A percentile compares a stretch with the other conserved stretches of the same genome.
phyloP scores from a whole-genome alignment of 2,329 filamentous ascomycete genomes.

The Pseudogymnoascus sp. region DNA sequence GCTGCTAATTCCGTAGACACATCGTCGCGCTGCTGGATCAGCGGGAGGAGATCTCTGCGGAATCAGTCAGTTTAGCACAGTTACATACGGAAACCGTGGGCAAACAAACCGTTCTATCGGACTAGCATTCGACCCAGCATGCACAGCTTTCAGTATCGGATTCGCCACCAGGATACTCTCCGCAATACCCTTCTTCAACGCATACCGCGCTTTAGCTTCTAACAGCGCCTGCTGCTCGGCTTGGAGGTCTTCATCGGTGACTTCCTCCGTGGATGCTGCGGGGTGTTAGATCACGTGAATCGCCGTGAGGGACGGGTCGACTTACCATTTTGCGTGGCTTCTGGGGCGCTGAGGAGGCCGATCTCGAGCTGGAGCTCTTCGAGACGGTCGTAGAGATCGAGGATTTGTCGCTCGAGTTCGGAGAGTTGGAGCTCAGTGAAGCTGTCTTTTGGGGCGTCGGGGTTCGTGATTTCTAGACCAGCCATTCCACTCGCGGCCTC shows the following conservation, averaged over 20 bases:
- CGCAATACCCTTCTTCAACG: slow-evolving; percentile 60
- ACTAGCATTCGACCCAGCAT: slow-evolving; percentile 55
- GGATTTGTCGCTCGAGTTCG: slow-evolving; percentile 54
- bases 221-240: slow-evolving; percentile 55
- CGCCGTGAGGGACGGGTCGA: not conserved
- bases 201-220: slow-evolving; percentile 61
- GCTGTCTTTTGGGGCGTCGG: not conserved
- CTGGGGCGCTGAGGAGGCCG: slow-evolving; percentile 49
- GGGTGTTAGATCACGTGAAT: slow-evolving; percentile 8
- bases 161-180: slow-evolving; percentile 63
- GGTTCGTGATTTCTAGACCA: not conserved
- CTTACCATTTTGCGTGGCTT: slow-evolving; percentile 23
- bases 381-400: slow-evolving; percentile 64
- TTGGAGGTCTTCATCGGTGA: slow-evolving; percentile 44
- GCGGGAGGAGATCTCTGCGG: slow-evolving; percentile 45
- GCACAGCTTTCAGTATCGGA: slow-evolving; percentile 70
- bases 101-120: slow-evolving; percentile 57
- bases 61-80: slow-evolving; percentile 11
- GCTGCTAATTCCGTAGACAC: slow-evolving; percentile 56
- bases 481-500: not conserved
- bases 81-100: not conserved
- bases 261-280: slow-evolving; percentile 18
- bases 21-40: slow-evolving; percentile 59
- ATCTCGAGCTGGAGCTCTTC: slow-evolving; percentile 66
- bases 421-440: slow-evolving; percentile 46